phyloP scores from a whole-genome alignment of 179 eudicot genomes.

The Dionaea muscipula region DNA sequence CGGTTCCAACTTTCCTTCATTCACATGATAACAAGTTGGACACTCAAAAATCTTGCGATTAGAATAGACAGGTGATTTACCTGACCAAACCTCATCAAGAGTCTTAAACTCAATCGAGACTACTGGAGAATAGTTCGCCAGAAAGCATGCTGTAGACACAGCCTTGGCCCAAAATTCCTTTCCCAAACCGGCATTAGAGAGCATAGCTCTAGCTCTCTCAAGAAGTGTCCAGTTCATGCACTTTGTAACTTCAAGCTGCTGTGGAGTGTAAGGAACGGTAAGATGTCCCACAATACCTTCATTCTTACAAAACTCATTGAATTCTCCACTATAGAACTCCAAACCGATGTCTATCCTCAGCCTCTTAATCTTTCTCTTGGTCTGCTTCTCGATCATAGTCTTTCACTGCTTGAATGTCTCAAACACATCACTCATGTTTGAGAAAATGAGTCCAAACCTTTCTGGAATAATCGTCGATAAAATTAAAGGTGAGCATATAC shows the following conservation, averaged over 20 bases:
- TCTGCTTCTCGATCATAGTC: no score
- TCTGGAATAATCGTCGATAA: neutral
- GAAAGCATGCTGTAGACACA: neutral
- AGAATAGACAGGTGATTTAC: neutral
- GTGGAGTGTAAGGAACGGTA: no score
- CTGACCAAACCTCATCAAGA: neutral
- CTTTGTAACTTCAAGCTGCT: no score
- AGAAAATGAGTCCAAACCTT: neutral
- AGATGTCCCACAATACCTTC: neutral
- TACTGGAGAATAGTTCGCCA: neutral
- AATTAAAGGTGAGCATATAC: neutral
- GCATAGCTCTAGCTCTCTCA: neutral
- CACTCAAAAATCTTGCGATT: neutral
- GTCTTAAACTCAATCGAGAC: neutral
- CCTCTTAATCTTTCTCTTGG: no score
- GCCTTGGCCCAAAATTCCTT: no score
- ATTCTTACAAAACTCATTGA: neutral
- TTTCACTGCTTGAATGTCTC: no score
- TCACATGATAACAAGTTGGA: neutral
- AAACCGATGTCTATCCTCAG: no score
- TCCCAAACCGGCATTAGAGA: no score
- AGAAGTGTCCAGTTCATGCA: no score
- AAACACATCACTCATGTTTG: no score
- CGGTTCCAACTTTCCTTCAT: neutral
- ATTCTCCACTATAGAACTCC: neutral